phyloP scores from a whole-genome alignment of 148 eudicot species.

The Euryodendron excelsum region DNA sequence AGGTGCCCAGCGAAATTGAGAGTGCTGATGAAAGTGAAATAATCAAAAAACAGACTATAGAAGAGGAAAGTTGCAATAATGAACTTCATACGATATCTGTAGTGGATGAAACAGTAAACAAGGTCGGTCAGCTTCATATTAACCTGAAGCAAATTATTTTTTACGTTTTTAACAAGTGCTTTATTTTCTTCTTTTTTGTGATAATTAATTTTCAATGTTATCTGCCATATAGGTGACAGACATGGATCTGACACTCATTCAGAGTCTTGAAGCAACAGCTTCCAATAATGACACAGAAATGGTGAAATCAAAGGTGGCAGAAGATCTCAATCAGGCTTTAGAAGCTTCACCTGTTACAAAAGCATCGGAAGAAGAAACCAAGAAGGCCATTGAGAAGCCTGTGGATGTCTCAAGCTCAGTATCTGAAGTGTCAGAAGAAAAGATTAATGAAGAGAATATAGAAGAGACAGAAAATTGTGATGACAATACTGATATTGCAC shows the following conservation, averaged over 20 bases:
- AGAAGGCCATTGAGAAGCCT: neutral
- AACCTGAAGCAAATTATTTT: neutral
- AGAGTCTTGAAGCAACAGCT: constrained; percentile 7
- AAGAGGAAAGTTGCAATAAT: constrained; percentile 11
- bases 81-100: neutral
- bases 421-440: constrained; percentile 13
- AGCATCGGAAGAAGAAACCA: constrained; percentile 11
- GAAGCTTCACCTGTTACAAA: constrained; percentile 11
- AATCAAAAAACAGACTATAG: neutral
- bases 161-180: neutral
- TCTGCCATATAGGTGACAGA: constrained; percentile 10
- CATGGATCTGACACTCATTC: constrained; percentile 3
- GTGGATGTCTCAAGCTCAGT: constrained; percentile 8
- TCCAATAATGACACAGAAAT: neutral
- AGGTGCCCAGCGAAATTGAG: constrained; percentile 12
- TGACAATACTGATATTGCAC: neutral
- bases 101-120: constrained; percentile 5
- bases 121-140: constrained; percentile 31
- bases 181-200: neutral
- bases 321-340: constrained; percentile 19
- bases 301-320: neutral
- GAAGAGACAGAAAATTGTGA: neutral
- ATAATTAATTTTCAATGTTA: neutral
- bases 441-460: constrained; percentile 19
- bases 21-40: constrained; percentile 9